Conservation (phyloP, 2,329 filamentous ascomycete genomes). For the Ramularia endophylla region DNA sequence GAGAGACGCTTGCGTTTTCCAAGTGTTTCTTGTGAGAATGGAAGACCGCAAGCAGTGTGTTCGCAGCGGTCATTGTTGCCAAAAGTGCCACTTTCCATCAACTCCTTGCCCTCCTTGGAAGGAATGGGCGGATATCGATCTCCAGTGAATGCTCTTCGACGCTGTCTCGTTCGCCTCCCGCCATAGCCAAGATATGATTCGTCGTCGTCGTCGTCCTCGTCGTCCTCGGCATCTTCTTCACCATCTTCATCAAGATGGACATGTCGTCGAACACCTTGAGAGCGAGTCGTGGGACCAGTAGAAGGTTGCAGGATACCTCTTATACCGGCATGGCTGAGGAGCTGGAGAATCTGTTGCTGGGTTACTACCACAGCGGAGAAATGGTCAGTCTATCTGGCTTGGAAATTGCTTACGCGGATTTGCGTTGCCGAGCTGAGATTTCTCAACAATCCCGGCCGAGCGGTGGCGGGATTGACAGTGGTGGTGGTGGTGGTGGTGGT, state of each 20-base stretch:
- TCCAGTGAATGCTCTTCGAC: conserved; percentile 39
- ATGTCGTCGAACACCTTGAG: conserved; percentile 18
- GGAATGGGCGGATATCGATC: conserved; percentile 76
- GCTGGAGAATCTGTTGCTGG: conserved; percentile 47
- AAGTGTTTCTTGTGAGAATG: conserved; percentile 28
- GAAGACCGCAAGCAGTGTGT: conserved; percentile 42
- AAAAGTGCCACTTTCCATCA: conserved; percentile 81
- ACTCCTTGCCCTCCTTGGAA: conserved; percentile 64
- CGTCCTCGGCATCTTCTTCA: conserved; percentile 22
- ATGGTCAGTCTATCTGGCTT: not conserved
- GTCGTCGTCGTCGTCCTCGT: conserved; percentile 38
- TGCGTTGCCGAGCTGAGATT: conserved; percentile 14
- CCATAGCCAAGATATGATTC: conserved; percentile 35
- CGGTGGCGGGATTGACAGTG: too few relatives aligned
- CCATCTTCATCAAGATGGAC: conserved; percentile 21
- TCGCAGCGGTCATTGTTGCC: conserved; percentile 56
- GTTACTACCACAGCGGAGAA: conserved; percentile 32
- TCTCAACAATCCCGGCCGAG: conserved; percentile 7
- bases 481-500: not conserved
- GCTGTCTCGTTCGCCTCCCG: conserved; percentile 40
- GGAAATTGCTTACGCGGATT: conserved; percentile 13
- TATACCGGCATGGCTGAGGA: conserved; percentile 50
- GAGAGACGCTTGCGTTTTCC: conserved; percentile 58
- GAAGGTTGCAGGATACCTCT: conserved; percentile 45
- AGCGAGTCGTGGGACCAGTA: conserved; percentile 23